Base-by-base conservation (phyloP, 768 basidiomycete genomes). In the Leccinum disarticulatum region DNA sequence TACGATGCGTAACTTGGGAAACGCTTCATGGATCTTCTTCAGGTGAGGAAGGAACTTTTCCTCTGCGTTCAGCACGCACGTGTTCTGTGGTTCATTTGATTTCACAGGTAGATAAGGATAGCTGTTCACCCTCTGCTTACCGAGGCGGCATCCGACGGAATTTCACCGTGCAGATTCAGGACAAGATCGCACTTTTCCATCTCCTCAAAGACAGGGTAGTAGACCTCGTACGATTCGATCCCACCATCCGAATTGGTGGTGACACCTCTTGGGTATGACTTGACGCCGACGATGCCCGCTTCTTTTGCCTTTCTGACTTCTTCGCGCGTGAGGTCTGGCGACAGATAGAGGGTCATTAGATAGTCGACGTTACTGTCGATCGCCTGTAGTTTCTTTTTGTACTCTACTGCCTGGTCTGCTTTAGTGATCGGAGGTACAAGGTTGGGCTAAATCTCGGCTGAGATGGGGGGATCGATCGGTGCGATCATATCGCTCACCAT, bases 241-340 rank as follows among this genome's bases (percentile, higher is more conserved):
- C 97, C 97, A 35, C 91, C 87, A 59, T 95, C 93, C 13, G 93
- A 95, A 73, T 98, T 96, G 36, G 97, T 99, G 25, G 97, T 99
- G 4, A 99, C 96, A 10, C 97, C 97, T 61, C 92, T 82, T 52
- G 97, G 97, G 73, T 99, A 99, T 15, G 92, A 95, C 76, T 99
- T 98, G 66, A 99, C 93, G 43, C 96, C 84, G 50, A 82, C 83
- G 62, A 99, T 84, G 19, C 97, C 96, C 17, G 90, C 89, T 36
- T 79, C 74, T 56, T 88, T 89, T 13, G 96, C 97, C 74, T 92
- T 95, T 67, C 83, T 82, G 66, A 98, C 88, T 70, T 97, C 94
- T 19, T 88, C 88, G 6, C 94, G 92, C 2, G 94, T 96, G 58
- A 98, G 83, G 52, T 90, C 87, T 0, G 90, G 88, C 41, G 89